A percentile compares a stretch with the other conserved stretches of the same genome.
Evolutionary conservation across 106 monocot genomes (phyloP).

Genomic region (Dendrobium huoshanense): DNA sequence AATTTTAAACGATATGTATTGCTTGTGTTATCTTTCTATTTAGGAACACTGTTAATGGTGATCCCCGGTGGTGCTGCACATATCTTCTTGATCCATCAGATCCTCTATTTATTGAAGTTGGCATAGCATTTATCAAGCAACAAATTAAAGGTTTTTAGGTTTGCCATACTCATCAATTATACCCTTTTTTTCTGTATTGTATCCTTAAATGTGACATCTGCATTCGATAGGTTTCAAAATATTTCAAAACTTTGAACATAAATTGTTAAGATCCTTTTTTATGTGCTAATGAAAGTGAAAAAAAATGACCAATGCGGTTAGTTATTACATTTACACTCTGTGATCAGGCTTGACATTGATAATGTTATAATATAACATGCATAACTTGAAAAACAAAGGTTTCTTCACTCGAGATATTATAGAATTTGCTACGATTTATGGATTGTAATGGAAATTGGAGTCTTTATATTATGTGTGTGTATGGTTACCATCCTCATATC

Average conservation of each 20-base stretch:
- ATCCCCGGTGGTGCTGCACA: conserved; percentile 93
- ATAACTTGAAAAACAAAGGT: too few relatives aligned
- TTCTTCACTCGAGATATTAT: too few relatives aligned
- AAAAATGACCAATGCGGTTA: background rate
- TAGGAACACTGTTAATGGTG: conserved; percentile 92
- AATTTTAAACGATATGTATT: background rate
- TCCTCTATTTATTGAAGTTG: conserved; percentile 80
- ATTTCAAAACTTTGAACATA: too few relatives aligned
- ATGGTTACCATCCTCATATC: too few relatives aligned
- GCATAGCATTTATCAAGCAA: conserved; percentile 74
- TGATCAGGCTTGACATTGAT: too few relatives aligned
- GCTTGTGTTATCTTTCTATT: conserved; percentile 8
- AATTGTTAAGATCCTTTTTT: background rate
- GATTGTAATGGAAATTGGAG: too few relatives aligned
- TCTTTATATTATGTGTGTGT: too few relatives aligned
- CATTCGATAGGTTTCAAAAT: background rate
- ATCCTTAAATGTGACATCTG: background rate
- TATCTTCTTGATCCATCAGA: conserved; percentile 94
- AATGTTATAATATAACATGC: too few relatives aligned
- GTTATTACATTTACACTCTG: background rate
- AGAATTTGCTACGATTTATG: too few relatives aligned
- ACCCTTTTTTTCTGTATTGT: background rate
- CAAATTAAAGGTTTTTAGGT: conserved; percentile 44
- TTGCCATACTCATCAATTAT: background rate
- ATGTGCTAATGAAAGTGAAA: background rate